A percentile compares a stretch with the other conserved stretches of the same genome.
phyloP scores from a whole-genome alignment of 176 grass and related monocot species.

The Bonia amplexicaulis region DNA sequence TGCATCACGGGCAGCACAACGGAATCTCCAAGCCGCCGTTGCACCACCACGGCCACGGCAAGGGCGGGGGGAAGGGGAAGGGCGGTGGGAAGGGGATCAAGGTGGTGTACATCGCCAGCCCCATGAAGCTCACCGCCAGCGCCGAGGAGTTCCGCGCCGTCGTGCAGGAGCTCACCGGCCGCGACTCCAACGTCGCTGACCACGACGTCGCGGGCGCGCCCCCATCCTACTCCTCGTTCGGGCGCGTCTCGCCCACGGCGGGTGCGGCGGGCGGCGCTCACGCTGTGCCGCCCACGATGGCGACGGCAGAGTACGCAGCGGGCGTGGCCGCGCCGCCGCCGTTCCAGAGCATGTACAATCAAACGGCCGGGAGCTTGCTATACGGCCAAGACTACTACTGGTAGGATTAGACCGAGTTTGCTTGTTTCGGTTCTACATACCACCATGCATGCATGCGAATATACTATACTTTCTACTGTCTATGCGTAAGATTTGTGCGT shows the following conservation, averaged over 20 bases:
- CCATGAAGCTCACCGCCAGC: conserved; percentile 64
- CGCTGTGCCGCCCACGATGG: background rate
- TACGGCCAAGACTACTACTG: conserved; percentile 42
- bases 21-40: conserved; percentile 50
- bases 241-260: background rate
- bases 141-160: conserved; percentile 74
- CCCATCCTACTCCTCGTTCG: conserved; percentile 6
- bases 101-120: conserved; percentile 85
- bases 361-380: conserved; percentile 11
- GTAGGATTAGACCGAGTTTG: background rate
- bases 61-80: conserved; percentile 12
- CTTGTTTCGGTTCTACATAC: background rate
- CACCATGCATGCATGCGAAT: background rate
- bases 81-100: conserved; percentile 38
- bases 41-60: conserved; percentile 24
- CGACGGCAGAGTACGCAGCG: background rate
- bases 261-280: background rate
- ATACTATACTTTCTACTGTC: background rate
- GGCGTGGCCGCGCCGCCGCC: background rate
- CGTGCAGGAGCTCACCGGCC: conserved; percentile 75
- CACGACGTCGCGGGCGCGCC: conserved; percentile 7
- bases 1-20: conserved; percentile 34
- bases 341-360: conserved; percentile 38
- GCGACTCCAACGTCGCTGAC: conserved; percentile 63
- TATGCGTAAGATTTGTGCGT: background rate